A percentile compares a stretch with the other conserved stretches of the same genome.
These are phyloP conservation scores for Cercospora sesami DNA, from an alignment of 2,329 filamentous ascomycete species.

Conservation along the genomic window DNA sequence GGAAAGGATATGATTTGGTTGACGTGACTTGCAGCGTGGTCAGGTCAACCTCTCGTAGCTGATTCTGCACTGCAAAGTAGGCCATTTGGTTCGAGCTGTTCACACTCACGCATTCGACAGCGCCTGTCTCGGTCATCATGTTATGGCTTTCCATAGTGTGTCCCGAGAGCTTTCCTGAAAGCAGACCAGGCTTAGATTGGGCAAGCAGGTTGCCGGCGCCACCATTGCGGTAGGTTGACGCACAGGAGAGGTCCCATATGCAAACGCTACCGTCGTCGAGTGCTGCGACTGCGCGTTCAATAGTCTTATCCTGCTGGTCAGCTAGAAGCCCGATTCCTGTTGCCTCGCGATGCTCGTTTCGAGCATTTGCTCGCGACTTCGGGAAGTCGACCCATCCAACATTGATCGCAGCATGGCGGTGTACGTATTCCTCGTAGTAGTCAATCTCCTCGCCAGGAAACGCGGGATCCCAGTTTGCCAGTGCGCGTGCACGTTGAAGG, in stretches of 20 bases:
- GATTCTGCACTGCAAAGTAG: slow-evolving; percentile 76
- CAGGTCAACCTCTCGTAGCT: slow-evolving; percentile 80
- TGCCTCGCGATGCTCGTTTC: slow-evolving; percentile 59
- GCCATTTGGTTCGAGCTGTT: slow-evolving; percentile 67
- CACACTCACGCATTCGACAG: slow-evolving; percentile 81
- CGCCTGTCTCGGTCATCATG: slow-evolving; percentile 67
- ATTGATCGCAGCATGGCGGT: slow-evolving; percentile 71
- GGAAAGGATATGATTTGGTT: slow-evolving; percentile 72
- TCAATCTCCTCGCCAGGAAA: slow-evolving; percentile 70
- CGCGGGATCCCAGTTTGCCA: slow-evolving; percentile 81
- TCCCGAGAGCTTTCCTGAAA: slow-evolving; percentile 59
- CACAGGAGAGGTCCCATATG: slow-evolving; percentile 65
- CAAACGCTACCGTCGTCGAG: slow-evolving; percentile 86
- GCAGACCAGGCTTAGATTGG: slow-evolving; percentile 64
- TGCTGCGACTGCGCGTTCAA: slow-evolving; percentile 68
- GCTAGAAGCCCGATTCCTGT: slow-evolving; percentile 70
- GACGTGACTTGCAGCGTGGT: slow-evolving; percentile 68
- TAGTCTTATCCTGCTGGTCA: slow-evolving; percentile 53
- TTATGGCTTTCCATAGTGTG: slow-evolving; percentile 49
- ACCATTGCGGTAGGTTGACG: slow-evolving; percentile 23
- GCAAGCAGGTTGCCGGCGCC: slow-evolving; percentile 61
- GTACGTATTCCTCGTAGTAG: slow-evolving; percentile 89
- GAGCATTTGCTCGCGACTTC: slow-evolving; percentile 41
- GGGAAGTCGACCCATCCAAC: slow-evolving; percentile 76
- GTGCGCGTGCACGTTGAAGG: slow-evolving; percentile 51